Evolutionary conservation across 495 filamentous ascomycete genomes (phyloP).

Genomic region (Penicillium robsamsonii): DNA sequence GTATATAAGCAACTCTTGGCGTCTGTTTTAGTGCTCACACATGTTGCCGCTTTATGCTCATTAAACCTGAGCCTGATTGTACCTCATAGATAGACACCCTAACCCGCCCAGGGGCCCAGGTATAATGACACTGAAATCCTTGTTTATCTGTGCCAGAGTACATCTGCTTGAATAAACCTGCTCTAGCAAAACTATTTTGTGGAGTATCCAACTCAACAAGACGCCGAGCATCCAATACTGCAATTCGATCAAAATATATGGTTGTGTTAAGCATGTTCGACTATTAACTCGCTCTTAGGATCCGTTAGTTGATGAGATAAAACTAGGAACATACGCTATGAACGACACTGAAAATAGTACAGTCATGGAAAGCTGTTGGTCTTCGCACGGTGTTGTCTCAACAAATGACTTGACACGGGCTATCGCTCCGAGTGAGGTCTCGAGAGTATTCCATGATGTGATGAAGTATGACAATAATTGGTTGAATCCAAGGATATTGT

Average conservation of each 20-base stretch:
- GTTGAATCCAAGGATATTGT: neutral
- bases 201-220: neutral
- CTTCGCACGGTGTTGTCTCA: neutral
- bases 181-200: neutral
- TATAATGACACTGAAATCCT: neutral
- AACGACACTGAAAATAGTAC: neutral
- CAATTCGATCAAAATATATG: neutral
- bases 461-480: neutral
- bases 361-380: neutral
- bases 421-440: neutral
- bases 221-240: neutral
- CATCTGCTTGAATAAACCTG: neutral
- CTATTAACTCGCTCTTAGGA: neutral
- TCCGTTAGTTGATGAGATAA: neutral
- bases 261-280: neutral
- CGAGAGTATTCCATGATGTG: neutral
- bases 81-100: too few relatives aligned
- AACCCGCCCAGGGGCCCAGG: too few relatives aligned
- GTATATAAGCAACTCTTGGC: too few relatives aligned
- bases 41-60: too few relatives aligned
- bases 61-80: too few relatives aligned
- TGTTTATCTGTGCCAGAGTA: neutral
- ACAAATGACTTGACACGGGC: neutral
- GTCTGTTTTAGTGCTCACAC: too few relatives aligned
- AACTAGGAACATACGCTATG: neutral